Evolutionary conservation across 805 yeast species (phyloP).

Genomic region (Candida nonsorbophila): DNA sequence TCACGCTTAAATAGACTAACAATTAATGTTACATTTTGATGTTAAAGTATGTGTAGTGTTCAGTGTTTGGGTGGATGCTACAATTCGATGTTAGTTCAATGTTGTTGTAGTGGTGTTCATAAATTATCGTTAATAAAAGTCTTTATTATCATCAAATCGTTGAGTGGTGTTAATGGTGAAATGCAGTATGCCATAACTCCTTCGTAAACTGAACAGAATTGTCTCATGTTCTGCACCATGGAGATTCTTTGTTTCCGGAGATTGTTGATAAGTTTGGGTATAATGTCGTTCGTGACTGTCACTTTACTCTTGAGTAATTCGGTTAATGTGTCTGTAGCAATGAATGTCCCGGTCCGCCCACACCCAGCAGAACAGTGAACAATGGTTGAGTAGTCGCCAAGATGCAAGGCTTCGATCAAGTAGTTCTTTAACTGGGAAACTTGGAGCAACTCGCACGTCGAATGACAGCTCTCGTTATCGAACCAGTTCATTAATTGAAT

Average conservation of each 20-base stretch:
- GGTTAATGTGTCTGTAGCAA: constrained; percentile 30
- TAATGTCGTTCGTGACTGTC: constrained; percentile 30
- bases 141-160: too few relatives aligned
- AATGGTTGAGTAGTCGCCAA: constrained; percentile 44
- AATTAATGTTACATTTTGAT: too few relatives aligned
- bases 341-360: constrained; percentile 85
- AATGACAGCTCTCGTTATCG: constrained; percentile 65
- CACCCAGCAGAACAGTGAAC: constrained; percentile 97
- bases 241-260: constrained; percentile 50
- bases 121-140: too few relatives aligned
- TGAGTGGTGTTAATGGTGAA: too few relatives aligned
- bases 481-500: constrained; percentile 80
- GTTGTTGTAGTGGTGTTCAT: too few relatives aligned
- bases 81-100: too few relatives aligned
- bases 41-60: too few relatives aligned
- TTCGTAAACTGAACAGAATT: constrained; percentile 49
- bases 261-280: constrained; percentile 41
- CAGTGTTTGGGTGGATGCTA: too few relatives aligned
- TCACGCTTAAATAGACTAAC: constrained; percentile 34
- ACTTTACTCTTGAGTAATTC: constrained; percentile 6
- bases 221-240: constrained; percentile 56
- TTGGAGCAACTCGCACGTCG: constrained; percentile 52
- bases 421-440: constrained; percentile 27
- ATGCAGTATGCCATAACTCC: too few relatives aligned
- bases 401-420: constrained; percentile 6